These are phyloP conservation scores for Artomyces pyxidatus DNA, from an alignment of 768 basidiomycete genomes.

Conservation along the genomic window DNA sequence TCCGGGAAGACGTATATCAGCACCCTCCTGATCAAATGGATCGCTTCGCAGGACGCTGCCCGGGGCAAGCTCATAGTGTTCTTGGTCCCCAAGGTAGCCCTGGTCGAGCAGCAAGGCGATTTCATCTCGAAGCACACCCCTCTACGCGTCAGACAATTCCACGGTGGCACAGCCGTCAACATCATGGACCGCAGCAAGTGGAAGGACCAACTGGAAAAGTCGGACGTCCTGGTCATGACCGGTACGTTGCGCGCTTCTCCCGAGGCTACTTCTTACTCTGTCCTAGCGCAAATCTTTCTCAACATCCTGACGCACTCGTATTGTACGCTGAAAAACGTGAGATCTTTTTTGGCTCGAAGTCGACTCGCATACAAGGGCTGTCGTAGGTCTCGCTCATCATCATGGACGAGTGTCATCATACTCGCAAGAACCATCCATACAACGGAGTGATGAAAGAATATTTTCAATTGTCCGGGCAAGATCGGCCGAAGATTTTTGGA, in stretches of 20 bases:
- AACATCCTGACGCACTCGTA: slow-evolving; percentile 77
- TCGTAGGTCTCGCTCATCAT: slow-evolving; percentile 46
- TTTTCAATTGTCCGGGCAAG: slow-evolving; percentile 31
- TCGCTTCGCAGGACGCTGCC: slow-evolving; percentile 41
- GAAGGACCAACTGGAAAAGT: slow-evolving; percentile 49
- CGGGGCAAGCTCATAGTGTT: slow-evolving; percentile 63
- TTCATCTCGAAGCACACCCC: slow-evolving; percentile 60
- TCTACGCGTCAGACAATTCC: slow-evolving; percentile 57
- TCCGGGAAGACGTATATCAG: slow-evolving; percentile 58
- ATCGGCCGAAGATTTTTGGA: slow-evolving; percentile 81
- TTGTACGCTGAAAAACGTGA: slow-evolving; percentile 63
- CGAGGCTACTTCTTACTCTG: background rate
- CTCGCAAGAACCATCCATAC: slow-evolving; percentile 47
- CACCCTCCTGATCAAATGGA: slow-evolving; percentile 67
- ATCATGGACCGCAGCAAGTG: slow-evolving; percentile 60
- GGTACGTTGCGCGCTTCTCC: slow-evolving; percentile 31
- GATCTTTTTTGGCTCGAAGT: too few species aligned
- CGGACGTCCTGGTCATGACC: slow-evolving; percentile 83
- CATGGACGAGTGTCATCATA: slow-evolving; percentile 53
- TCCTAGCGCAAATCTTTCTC: slow-evolving; percentile 70
- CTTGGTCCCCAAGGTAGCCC: slow-evolving; percentile 76
- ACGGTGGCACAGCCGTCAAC: slow-evolving; percentile 65
- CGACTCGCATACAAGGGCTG: too few species aligned
- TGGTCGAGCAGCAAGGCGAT: slow-evolving; percentile 75
- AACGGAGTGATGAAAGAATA: slow-evolving; percentile 53